phyloP scores from a whole-genome alignment of 768 basidiomycete species.

The Trametes cubensis region DNA sequence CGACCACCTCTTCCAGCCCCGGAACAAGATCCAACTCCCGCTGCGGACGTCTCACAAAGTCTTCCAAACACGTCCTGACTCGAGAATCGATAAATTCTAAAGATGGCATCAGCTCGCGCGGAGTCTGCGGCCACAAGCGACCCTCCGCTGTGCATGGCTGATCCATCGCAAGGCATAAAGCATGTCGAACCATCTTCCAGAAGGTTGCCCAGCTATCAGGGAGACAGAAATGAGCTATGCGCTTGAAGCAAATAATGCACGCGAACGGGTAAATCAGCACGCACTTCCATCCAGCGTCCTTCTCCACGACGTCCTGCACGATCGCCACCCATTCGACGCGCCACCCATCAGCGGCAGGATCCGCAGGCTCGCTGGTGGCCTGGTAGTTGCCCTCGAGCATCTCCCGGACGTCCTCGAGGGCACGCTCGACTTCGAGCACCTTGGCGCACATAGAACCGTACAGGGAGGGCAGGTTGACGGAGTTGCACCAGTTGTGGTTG shows the following conservation, averaged over 20 bases:
- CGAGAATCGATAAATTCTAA: slow-evolving; percentile 18
- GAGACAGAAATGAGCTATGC: background rate
- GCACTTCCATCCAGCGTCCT: slow-evolving; percentile 38
- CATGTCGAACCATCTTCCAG: slow-evolving; percentile 34
- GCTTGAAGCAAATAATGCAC: background rate
- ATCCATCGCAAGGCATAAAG: slow-evolving; percentile 10
- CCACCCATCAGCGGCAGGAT: slow-evolving; percentile 20
- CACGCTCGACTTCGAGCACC: slow-evolving; percentile 32
- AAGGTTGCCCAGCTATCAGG: slow-evolving; percentile 33
- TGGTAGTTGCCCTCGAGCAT: slow-evolving; percentile 20
- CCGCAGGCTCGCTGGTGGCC: background rate
- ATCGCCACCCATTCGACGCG: slow-evolving; percentile 28
- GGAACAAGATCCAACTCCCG: slow-evolving; percentile 6
- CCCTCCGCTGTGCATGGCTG: background rate
- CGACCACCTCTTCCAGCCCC: slow-evolving; percentile 11
- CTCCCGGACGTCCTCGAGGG: slow-evolving; percentile 33
- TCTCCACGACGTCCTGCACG: slow-evolving; percentile 35
- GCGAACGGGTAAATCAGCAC: background rate
- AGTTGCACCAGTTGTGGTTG: slow-evolving; percentile 39
- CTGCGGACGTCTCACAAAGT: slow-evolving; percentile 25
- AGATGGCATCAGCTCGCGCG: slow-evolving; percentile 23
- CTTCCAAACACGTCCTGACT: slow-evolving; percentile 22
- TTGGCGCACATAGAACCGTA: slow-evolving; percentile 35
- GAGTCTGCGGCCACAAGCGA: slow-evolving; percentile 24
- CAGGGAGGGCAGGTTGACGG: slow-evolving; percentile 32